Percentiles rank a stretch among this genome's conserved stretches.
Conservation (phyloP, 176 grass and related monocot genomes). For the Guadua angustifolia region DNA sequence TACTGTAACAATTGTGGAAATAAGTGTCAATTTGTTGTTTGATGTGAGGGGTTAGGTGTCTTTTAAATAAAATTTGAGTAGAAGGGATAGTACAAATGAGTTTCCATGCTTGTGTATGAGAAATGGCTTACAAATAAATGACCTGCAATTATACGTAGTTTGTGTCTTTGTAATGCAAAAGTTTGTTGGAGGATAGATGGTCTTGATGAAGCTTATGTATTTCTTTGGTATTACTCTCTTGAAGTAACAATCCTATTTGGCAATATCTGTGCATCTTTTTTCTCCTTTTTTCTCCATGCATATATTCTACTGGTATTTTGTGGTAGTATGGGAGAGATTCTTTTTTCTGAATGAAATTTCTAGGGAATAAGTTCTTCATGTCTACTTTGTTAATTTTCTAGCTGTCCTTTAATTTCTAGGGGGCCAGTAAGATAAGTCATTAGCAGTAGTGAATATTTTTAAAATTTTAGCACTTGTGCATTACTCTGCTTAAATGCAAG, state of each 20-base stretch:
- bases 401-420: constrained; percentile 12
- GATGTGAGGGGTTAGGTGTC: neutral
- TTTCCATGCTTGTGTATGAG: constrained; percentile 6
- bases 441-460: neutral
- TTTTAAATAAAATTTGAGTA: neutral
- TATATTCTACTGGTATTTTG: neutral
- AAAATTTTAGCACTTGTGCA: neutral
- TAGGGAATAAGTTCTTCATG: constrained; percentile 37
- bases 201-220: constrained; percentile 18
- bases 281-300: neutral
- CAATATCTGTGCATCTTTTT: neutral
- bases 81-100: neutral
- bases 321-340: neutral
- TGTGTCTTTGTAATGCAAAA: neutral
- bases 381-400: constrained; percentile 3
- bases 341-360: constrained; percentile 17
- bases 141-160: neutral
- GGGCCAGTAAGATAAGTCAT: neutral
- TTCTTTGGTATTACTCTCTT: neutral
- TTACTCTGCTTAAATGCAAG: constrained; percentile 15
- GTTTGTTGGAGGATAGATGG: constrained; percentile 17
- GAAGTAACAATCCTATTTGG: constrained; percentile 11
- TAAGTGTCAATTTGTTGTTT: neutral
- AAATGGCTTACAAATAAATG: constrained; percentile 18
- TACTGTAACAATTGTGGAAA: neutral